Percentiles rank a stretch among this genome's conserved stretches.
Evolutionary conservation across 257 asterid species (phyloP).

Genomic region (Jacaranda mimosifolia): DNA sequence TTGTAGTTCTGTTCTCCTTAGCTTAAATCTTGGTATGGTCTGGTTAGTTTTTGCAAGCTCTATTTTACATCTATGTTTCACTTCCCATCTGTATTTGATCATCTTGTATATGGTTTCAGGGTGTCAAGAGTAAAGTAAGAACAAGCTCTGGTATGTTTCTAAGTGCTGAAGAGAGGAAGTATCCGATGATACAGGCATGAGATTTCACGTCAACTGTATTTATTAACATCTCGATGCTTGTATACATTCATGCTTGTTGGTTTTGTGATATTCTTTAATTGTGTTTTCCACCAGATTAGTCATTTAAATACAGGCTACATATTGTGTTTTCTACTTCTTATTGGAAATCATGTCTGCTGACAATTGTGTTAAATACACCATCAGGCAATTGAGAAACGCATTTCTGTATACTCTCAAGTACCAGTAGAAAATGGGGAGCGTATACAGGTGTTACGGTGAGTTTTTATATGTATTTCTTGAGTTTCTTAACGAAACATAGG

Average conservation of each 20-base stretch:
- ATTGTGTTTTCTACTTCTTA: slow-evolving; percentile 16
- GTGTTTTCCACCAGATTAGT: background rate
- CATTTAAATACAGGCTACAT: background rate
- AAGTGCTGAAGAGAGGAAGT: slow-evolving; percentile 65
- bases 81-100: slow-evolving; percentile 18
- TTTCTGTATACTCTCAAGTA: slow-evolving; percentile 81
- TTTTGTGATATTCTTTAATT: background rate
- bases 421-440: slow-evolving; percentile 93
- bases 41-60: slow-evolving; percentile 16
- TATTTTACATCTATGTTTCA: slow-evolving; percentile 15
- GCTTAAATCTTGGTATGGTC: slow-evolving; percentile 18
- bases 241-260: slow-evolving; percentile 5
- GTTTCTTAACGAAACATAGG: slow-evolving; percentile 35
- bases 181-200: slow-evolving; percentile 72
- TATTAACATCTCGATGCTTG: slow-evolving; percentile 15
- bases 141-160: slow-evolving; percentile 93
- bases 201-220: background rate
- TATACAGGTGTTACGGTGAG: slow-evolving; percentile 82
- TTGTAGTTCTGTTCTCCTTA: background rate
- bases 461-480: slow-evolving; percentile 21
- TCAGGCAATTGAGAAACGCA: slow-evolving; percentile 89
- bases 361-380: slow-evolving; percentile 34
- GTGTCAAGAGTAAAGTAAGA: slow-evolving; percentile 74
- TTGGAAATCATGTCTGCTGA: slow-evolving; percentile 28
- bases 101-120: slow-evolving; percentile 50